Evolutionary conservation across 2,329 filamentous ascomycete genomes (phyloP).

Genomic region (Aureobasidium uvarum): DNA sequence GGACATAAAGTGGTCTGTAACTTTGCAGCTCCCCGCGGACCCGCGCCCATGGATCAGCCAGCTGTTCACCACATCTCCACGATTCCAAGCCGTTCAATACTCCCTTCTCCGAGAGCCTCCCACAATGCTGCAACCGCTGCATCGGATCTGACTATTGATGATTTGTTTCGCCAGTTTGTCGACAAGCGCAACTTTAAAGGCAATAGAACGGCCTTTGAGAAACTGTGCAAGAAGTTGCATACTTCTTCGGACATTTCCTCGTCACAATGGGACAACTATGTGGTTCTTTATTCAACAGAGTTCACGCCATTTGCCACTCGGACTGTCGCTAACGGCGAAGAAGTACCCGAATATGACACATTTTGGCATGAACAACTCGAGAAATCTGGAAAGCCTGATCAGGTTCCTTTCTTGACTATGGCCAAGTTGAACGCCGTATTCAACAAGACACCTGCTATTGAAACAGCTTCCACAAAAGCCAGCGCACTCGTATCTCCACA

Average conservation of each 20-base stretch:
- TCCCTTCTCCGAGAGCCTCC: background rate
- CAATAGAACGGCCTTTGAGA: slow-evolving; percentile 12
- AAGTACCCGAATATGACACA: background rate
- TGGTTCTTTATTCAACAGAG: background rate
- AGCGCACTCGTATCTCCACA: slow-evolving; percentile 8
- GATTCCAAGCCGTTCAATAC: background rate
- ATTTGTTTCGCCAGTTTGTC: background rate
- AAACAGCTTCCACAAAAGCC: background rate
- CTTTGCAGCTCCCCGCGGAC: background rate
- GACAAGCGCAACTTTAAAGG: slow-evolving; percentile 10
- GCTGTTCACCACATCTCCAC: background rate
- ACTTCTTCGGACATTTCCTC: background rate
- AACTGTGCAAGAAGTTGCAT: slow-evolving; percentile 9
- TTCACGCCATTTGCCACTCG: background rate
- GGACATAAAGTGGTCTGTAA: background rate
- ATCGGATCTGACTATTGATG: background rate
- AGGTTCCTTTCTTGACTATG: background rate
- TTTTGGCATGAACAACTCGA: slow-evolving; percentile 5
- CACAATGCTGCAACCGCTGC: too few relatives aligned
- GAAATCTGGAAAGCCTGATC: background rate
- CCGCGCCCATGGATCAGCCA: background rate
- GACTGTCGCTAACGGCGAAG: background rate
- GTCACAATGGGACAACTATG: slow-evolving; percentile 9
- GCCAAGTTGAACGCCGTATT: slow-evolving; percentile 2
- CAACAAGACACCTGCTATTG: background rate